phyloP scores from a whole-genome alignment of 305 asterid genomes.

The Fraxinus latifolia region DNA sequence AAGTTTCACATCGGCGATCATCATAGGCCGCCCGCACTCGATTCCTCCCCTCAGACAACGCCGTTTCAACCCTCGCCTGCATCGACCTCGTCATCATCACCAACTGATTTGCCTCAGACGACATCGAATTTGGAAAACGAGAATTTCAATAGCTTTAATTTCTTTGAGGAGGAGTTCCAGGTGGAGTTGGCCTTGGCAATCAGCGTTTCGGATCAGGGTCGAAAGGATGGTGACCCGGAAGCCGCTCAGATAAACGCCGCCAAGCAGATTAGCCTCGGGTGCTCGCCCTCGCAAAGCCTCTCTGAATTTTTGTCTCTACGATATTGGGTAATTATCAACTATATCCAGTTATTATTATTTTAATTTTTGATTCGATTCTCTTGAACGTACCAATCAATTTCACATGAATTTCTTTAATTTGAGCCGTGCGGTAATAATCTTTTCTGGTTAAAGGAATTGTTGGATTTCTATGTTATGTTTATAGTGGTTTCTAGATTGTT shows the following conservation, averaged over 20 bases:
- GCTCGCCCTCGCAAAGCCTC: slow-evolving; percentile 56
- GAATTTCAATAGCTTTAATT: slow-evolving; percentile 34
- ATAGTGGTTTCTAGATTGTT: slow-evolving; percentile 3
- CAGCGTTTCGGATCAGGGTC: slow-evolving; percentile 55
- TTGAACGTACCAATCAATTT: slow-evolving; percentile 15
- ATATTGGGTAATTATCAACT: slow-evolving; percentile 59
- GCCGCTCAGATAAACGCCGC: slow-evolving; percentile 78
- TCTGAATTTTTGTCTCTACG: slow-evolving; percentile 67
- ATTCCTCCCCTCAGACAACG: slow-evolving; percentile 21
- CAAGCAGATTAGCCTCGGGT: slow-evolving; percentile 84
- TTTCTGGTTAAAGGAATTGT: slow-evolving; percentile 13
- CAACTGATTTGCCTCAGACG: not conserved
- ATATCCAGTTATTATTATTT: slow-evolving; percentile 11
- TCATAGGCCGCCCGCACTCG: slow-evolving; percentile 13
- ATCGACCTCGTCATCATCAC: slow-evolving; percentile 16
- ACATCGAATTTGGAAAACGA: slow-evolving; percentile 12
- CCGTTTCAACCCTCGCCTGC: slow-evolving; percentile 16
- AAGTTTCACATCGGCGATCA: slow-evolving; percentile 79
- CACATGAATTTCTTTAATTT: not conserved
- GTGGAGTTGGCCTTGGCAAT: slow-evolving; percentile 54
- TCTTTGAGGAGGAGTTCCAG: slow-evolving; percentile 70
- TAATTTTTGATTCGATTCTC: not conserved
- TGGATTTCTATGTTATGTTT: slow-evolving; percentile 12
- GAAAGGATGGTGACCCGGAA: slow-evolving; percentile 64
- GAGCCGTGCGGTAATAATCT: not conserved